These are phyloP conservation scores for Smallanthus sonchifolius DNA, from an alignment of 129 eudicot species.

Conservation along the genomic window DNA sequence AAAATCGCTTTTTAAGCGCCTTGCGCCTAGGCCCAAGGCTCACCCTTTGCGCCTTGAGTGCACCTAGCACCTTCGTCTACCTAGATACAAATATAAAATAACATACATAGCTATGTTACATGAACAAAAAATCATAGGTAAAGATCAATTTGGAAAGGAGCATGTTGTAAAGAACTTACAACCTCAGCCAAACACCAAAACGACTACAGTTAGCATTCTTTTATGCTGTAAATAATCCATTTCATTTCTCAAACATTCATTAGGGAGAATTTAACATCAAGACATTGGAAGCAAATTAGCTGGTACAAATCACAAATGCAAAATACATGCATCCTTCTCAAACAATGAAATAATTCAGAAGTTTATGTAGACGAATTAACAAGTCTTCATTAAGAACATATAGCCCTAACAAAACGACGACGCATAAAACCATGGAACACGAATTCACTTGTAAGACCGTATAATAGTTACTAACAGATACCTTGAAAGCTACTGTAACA, in stretches of 20 bases:
- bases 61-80: too few species aligned
- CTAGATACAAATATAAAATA: not conserved
- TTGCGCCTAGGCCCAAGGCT: too few species aligned
- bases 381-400: constrained; percentile 5
- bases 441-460: not conserved
- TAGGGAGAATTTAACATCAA: not conserved
- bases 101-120: not conserved
- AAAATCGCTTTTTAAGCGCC: too few species aligned
- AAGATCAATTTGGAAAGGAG: not conserved
- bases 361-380: not conserved
- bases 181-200: too few species aligned
- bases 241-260: not conserved
- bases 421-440: not conserved
- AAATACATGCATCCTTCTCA: too few species aligned
- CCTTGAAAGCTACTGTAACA: constrained; percentile 86
- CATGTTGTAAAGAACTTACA: too few species aligned
- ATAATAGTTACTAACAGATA: not conserved
- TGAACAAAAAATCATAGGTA: not conserved
- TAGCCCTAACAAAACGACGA: not conserved
- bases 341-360: too few species aligned
- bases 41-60: too few species aligned
- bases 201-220: too few species aligned
- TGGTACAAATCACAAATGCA: not conserved
- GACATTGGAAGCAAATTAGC: not conserved
- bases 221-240: not conserved